Conservation (phyloP, 1,284 basidiomycete species). For the Austroboletus niveus region DNA sequence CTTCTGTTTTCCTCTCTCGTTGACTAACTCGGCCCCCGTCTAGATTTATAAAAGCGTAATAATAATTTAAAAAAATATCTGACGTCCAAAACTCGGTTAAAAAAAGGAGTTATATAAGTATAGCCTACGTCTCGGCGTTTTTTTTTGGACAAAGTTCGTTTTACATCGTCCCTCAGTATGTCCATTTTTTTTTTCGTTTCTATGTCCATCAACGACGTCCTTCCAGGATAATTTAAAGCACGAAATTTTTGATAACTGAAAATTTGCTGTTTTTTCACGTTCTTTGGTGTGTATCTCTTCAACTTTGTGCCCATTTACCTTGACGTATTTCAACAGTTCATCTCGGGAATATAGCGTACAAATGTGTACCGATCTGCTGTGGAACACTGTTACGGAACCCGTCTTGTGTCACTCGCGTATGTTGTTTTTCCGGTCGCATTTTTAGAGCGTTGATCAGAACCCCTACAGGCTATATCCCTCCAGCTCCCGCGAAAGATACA, state of each 20-base stretch:
- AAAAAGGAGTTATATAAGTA: neutral
- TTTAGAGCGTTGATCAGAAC: too few relatives aligned
- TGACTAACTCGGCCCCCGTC: neutral
- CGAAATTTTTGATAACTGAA: neutral
- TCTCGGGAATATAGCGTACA: neutral
- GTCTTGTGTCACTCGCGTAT: too few relatives aligned
- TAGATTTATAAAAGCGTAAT: neutral
- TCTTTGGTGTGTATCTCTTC: neutral
- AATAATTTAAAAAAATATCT: conserved; percentile 5
- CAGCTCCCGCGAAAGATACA: too few relatives aligned
- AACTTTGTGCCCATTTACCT: neutral
- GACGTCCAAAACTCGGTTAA: conserved; percentile 4
- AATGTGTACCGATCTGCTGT: too few relatives aligned
- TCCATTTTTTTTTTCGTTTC: neutral
- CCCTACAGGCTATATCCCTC: too few relatives aligned
- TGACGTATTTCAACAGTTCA: neutral
- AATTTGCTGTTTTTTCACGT: neutral
- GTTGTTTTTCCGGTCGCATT: neutral
- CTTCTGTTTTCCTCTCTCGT: neutral
- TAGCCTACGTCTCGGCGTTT: neutral
- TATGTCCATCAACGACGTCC: neutral
- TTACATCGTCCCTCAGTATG: neutral
- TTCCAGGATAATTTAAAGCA: neutral
- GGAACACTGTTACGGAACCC: too few relatives aligned
- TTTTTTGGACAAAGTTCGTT: neutral